Percentiles rank a stretch among this genome's conserved stretches.
Evolutionary conservation across 352 stramenopile genomes (phyloP).

Genomic region (Achlya hypogyna): DNA sequence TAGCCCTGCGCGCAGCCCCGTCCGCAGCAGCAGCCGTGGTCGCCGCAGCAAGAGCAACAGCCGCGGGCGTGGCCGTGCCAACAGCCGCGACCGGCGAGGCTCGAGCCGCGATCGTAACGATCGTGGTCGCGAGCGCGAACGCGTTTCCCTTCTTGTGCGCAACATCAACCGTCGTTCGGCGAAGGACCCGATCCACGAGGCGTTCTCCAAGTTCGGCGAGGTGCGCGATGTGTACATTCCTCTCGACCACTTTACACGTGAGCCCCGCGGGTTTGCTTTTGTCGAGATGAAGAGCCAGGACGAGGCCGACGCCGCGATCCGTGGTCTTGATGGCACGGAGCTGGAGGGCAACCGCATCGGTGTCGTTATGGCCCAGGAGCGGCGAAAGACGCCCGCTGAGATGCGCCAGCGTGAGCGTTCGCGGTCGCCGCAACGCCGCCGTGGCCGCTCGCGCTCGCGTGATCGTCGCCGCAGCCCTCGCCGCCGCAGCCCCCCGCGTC

Average conservation of each 20-base stretch:
- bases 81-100: background rate
- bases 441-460: slow-evolving; percentile 32
- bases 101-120: background rate
- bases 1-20: background rate
- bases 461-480: slow-evolving; percentile 27
- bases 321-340: slow-evolving; percentile 85
- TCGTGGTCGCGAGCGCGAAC: slow-evolving; percentile 1
- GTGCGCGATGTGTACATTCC: slow-evolving; percentile 95
- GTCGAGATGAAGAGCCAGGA: slow-evolving; percentile 91
- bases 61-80: background rate
- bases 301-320: slow-evolving; percentile 83
- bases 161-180: slow-evolving; percentile 82
- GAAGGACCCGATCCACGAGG: background rate
- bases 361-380: slow-evolving; percentile 95
- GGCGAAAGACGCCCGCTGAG: slow-evolving; percentile 91
- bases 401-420: slow-evolving; percentile 85
- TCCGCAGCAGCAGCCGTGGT: background rate
- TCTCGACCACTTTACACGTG: slow-evolving; percentile 90
- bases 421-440: slow-evolving; percentile 34
- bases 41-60: background rate
- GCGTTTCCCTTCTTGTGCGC: slow-evolving; percentile 89
- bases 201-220: slow-evolving; percentile 41
- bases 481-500: slow-evolving; percentile 31
- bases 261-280: slow-evolving; percentile 84
- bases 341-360: slow-evolving; percentile 90